Percentiles rank a stretch among this genome's conserved stretches.
These are phyloP conservation scores for Exobasidium rhododendri DNA, from an alignment of 1,284 basidiomycete species.

Conservation along the genomic window DNA sequence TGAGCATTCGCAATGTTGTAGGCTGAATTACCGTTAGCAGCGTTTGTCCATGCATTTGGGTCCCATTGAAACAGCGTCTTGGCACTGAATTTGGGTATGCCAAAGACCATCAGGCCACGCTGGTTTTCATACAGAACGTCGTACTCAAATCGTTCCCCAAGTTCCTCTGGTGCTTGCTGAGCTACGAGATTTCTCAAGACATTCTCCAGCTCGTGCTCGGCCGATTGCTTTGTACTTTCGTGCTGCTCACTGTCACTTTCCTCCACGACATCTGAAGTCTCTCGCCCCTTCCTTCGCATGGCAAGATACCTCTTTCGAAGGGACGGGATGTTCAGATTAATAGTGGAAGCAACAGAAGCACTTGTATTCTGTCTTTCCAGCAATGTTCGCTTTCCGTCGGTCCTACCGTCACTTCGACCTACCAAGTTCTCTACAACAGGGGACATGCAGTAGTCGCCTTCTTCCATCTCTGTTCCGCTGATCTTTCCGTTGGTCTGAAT, in stretches of 20 bases:
- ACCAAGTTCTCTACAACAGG: neutral
- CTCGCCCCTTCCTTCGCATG: conserved; percentile 22
- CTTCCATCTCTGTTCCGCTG: neutral
- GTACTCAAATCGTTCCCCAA: conserved; percentile 40
- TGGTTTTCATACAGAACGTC: conserved; percentile 54
- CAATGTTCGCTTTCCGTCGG: neutral
- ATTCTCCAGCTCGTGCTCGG: conserved; percentile 34
- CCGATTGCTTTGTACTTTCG: conserved; percentile 15
- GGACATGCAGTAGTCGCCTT: neutral
- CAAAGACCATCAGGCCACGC: conserved; percentile 48
- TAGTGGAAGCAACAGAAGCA: neutral
- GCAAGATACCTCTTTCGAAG: neutral
- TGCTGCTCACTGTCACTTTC: conserved; percentile 25
- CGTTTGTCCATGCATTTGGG: conserved; percentile 48
- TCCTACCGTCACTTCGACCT: neutral
- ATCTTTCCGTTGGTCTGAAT: neutral
- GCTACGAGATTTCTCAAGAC: conserved; percentile 35
- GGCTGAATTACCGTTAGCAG: conserved; percentile 32
- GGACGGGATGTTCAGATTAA: neutral
- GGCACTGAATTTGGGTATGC: conserved; percentile 50
- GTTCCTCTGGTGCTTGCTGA: conserved; percentile 33
- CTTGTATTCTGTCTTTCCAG: neutral
- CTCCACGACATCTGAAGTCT: conserved; percentile 23
- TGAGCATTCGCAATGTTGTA: conserved; percentile 51
- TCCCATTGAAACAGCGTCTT: conserved; percentile 48